Evolutionary conservation across 2,329 filamentous ascomycete genomes (phyloP).

Genomic region (Phaeosphaeriaceae sp.): DNA sequence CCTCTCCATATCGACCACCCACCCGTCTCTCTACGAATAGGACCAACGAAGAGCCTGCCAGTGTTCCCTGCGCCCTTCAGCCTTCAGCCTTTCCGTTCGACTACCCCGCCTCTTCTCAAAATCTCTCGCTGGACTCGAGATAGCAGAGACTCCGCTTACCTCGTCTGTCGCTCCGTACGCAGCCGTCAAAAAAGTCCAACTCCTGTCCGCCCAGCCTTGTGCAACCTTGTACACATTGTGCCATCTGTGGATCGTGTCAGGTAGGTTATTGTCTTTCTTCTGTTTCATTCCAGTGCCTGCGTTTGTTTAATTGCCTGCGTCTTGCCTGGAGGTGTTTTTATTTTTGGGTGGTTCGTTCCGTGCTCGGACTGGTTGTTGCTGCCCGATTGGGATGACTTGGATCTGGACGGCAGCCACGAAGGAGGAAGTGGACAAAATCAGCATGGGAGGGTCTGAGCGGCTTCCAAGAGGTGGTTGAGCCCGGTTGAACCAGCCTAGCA

Average conservation of each 20-base stretch:
- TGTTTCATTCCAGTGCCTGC: constrained; percentile 5
- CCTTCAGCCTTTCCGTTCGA: constrained; percentile 28
- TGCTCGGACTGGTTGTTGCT: neutral
- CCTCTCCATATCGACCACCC: constrained; percentile 38
- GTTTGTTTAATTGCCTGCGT: neutral
- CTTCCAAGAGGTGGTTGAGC: no score
- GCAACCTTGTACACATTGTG: constrained; percentile 26
- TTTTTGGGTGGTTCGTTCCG: neutral
- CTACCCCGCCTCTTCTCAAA: constrained; percentile 22
- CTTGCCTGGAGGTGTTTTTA: neutral
- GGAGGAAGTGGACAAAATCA: neutral
- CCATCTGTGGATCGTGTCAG: constrained; percentile 30
- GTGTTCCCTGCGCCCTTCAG: constrained; percentile 34
- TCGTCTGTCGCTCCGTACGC: constrained; percentile 51
- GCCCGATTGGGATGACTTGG: constrained; percentile 1
- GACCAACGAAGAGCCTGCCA: constrained; percentile 38
- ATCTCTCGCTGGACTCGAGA: constrained; percentile 41
- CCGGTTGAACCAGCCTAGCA: no score
- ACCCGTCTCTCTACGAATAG: constrained; percentile 44
- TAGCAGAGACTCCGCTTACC: constrained; percentile 34
- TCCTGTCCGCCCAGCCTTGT: constrained; percentile 36
- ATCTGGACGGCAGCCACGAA: neutral
- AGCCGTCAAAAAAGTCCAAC: constrained; percentile 34
- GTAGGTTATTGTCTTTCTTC: constrained; percentile 31
- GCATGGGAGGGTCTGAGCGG: neutral